Percentiles rank a stretch among this genome's conserved stretches.
These are phyloP conservation scores for Babesia ovata DNA, from an alignment of 169 alveolate genomes.

Conservation along the genomic window DNA sequence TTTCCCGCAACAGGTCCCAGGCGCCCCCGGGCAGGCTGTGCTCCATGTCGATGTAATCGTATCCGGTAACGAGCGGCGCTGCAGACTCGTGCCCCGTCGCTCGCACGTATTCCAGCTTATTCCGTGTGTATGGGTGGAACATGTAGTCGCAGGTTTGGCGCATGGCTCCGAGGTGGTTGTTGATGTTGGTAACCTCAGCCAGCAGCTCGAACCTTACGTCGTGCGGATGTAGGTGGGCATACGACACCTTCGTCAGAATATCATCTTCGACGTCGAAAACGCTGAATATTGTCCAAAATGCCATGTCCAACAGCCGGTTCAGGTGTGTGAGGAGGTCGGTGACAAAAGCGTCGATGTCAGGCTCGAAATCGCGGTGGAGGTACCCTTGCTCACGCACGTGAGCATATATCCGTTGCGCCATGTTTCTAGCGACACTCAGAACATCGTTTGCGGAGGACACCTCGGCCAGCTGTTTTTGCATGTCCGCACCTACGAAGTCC, in stretches of 20 bases:
- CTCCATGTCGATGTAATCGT: conserved; percentile 33
- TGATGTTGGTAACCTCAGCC: conserved; percentile 31
- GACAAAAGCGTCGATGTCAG: conserved; percentile 15
- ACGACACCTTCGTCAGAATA: conserved; percentile 28
- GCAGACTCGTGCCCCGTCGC: conserved; percentile 41
- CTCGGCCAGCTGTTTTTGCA: neutral
- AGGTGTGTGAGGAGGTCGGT: neutral
- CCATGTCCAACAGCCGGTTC: conserved; percentile 43
- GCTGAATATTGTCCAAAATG: conserved; percentile 57
- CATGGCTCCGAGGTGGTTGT: neutral
- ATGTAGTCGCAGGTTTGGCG: neutral
- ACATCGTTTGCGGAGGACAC: neutral
- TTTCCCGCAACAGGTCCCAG: conserved; percentile 47
- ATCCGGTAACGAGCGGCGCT: conserved; percentile 54
- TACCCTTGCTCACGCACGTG: conserved; percentile 13
- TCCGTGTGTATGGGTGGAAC: neutral
- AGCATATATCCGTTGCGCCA: conserved; percentile 6
- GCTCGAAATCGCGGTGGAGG: conserved; percentile 10
- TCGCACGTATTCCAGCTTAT: conserved; percentile 19
- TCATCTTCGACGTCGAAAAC: conserved; percentile 35
- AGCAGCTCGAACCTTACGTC: conserved; percentile 25
- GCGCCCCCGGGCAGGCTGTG: conserved; percentile 29
- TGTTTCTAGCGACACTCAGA: neutral
- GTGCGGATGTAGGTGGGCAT: conserved; percentile 32
- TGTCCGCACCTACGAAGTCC: conserved; percentile 31